Percentiles rank a stretch among this genome's conserved stretches.
Conservation (phyloP, 2,329 filamentous ascomycete genomes). For the Colletotrichum tanaceti region DNA sequence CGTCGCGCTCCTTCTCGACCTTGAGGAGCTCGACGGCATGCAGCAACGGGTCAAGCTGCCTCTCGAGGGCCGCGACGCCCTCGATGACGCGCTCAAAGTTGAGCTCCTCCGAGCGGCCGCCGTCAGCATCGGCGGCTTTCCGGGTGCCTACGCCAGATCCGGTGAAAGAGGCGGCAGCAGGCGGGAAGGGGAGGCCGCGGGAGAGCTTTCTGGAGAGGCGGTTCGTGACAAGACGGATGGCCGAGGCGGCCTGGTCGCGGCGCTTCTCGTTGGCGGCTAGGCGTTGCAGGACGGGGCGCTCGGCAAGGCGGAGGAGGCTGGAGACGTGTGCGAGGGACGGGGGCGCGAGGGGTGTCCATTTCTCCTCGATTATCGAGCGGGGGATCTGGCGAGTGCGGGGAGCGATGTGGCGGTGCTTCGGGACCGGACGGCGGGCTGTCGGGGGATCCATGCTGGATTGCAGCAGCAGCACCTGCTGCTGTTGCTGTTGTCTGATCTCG, state of each 20-base stretch:
- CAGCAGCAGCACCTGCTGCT: conserved; percentile 20
- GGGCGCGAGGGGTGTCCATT: conserved; percentile 71
- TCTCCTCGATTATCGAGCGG: conserved; percentile 73
- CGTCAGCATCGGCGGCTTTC: conserved; percentile 33
- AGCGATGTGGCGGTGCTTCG: conserved; percentile 63
- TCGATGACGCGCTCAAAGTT: conserved; percentile 74
- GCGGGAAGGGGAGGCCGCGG: conserved; percentile 75
- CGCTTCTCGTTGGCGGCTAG: conserved; percentile 61
- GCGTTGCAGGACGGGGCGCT: conserved; percentile 70
- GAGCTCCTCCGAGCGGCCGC: conserved; percentile 66
- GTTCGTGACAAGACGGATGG: conserved; percentile 65
- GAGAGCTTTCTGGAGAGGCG: conserved; percentile 68
- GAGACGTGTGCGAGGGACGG: conserved; percentile 67
- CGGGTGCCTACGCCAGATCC: conserved; percentile 2
- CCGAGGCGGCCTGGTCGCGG: conserved; percentile 65
- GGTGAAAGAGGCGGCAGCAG: conserved; percentile 51
- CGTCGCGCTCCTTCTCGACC: conserved; percentile 67
- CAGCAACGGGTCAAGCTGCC: conserved; percentile 69
- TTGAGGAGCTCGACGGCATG: conserved; percentile 72
- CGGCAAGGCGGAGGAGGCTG: conserved; percentile 67
- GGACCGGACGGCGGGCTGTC: conserved; percentile 44
- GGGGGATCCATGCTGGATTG: conserved; percentile 4
- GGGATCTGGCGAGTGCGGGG: conserved; percentile 65
- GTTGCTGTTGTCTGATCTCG: conserved; percentile 27
- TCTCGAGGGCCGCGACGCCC: conserved; percentile 66